phyloP scores from a whole-genome alignment of 306 rosid genomes.

The Medicago ruthenica region DNA sequence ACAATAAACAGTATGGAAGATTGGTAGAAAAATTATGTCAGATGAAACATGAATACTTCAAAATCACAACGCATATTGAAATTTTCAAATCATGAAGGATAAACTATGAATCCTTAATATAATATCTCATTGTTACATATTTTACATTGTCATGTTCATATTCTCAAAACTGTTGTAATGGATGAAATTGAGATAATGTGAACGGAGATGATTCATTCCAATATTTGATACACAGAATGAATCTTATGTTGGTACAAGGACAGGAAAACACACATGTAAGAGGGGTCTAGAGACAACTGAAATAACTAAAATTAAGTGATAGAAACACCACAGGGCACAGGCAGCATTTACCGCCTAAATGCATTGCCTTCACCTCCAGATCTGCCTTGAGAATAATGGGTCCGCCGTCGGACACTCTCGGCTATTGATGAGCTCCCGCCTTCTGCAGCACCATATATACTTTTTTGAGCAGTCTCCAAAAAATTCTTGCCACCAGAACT shows the following conservation, averaged over 20 bases:
- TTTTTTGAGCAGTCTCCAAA: slow-evolving; percentile 80
- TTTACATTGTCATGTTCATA: slow-evolving; percentile 5
- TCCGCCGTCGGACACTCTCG: slow-evolving; percentile 92
- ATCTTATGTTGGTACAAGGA: slow-evolving; percentile 13
- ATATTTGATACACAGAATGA: slow-evolving; percentile 22
- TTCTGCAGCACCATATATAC: slow-evolving; percentile 80
- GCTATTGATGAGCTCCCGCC: slow-evolving; percentile 92
- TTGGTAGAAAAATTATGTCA: background rate
- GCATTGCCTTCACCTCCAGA: slow-evolving; percentile 73
- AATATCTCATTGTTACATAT: background rate
- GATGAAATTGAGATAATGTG: no score
- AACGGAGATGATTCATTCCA: background rate
- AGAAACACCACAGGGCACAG: background rate
- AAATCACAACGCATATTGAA: slow-evolving; percentile 15
- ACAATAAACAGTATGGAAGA: background rate
- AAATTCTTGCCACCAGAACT: slow-evolving; percentile 65
- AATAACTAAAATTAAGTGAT: slow-evolving; percentile 4
- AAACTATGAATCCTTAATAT: background rate
- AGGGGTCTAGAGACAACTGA: slow-evolving; percentile 8
- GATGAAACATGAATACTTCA: slow-evolving; percentile 9
- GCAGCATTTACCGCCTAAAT: slow-evolving; percentile 60
- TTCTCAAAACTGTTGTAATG: no score
- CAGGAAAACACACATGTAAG: slow-evolving; percentile 3
- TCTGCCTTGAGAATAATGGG: slow-evolving; percentile 83
- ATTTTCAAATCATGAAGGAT: background rate